Conservation (phyloP, 768 basidiomycete species). For the Russula foetens region DNA sequence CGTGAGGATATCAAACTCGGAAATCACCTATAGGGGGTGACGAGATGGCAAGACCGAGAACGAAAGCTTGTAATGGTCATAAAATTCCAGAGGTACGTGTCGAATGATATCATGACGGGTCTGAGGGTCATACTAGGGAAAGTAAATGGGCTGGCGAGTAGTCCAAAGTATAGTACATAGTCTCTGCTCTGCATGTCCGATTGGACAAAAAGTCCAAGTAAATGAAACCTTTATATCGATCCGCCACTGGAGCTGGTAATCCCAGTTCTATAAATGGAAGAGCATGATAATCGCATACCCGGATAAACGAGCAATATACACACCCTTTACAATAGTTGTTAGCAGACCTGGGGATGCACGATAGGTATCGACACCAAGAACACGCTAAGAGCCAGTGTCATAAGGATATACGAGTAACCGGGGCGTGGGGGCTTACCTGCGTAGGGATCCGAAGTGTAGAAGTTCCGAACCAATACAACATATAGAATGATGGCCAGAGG, state of each 20-base stretch:
- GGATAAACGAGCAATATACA: slow-evolving; percentile 14
- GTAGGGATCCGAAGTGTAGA: slow-evolving; percentile 83
- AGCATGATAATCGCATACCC: neutral
- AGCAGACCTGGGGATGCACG: slow-evolving; percentile 72
- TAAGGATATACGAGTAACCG: neutral
- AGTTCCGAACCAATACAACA: slow-evolving; percentile 77
- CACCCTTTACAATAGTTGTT: slow-evolving; percentile 61
- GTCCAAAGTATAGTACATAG: neutral
- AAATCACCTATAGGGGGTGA: slow-evolving; percentile 26
- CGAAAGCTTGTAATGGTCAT: slow-evolving; percentile 13
- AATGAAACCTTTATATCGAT: neutral
- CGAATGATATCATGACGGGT: neutral
- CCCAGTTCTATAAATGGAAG: slow-evolving; percentile 2
- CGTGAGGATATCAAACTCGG: neutral
- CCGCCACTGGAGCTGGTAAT: slow-evolving; percentile 5
- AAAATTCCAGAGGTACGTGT: neutral
- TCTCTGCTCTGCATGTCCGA: neutral
- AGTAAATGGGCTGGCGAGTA: too few relatives aligned
- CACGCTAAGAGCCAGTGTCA: slow-evolving; percentile 47
- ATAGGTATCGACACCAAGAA: slow-evolving; percentile 81
- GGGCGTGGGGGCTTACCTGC: slow-evolving; percentile 44
- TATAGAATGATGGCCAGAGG: slow-evolving; percentile 73
- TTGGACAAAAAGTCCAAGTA: neutral
- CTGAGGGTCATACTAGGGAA: neutral
- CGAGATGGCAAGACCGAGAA: slow-evolving; percentile 32